Conservation (phyloP, 495 filamentous ascomycete species). For the Lepidopterella palustris region DNA sequence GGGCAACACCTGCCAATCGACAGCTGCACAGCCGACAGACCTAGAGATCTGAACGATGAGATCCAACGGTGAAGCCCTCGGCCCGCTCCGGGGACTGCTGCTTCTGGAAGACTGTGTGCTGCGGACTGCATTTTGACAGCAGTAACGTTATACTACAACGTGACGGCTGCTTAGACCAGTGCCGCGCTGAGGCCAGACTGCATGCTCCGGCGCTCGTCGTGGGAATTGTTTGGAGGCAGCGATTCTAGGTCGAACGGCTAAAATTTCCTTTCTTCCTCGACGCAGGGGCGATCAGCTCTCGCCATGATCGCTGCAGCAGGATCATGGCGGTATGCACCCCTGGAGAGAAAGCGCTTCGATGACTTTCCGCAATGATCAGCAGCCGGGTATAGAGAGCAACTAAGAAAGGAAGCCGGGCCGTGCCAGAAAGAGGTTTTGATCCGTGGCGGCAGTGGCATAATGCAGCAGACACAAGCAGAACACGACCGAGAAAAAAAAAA, state of each 20-base stretch:
- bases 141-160: conserved; percentile 20
- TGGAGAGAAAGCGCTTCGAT: conserved; percentile 9
- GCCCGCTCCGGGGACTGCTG: conserved; percentile 29
- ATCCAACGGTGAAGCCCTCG: conserved; percentile 28
- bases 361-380: conserved; percentile 26
- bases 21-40: conserved; percentile 8
- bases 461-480: conserved; percentile 2
- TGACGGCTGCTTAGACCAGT: conserved; percentile 11
- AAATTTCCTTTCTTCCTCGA: conserved; percentile 25
- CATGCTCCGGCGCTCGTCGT: background rate
- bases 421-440: conserved; percentile 21
- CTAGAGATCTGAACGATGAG: conserved; percentile 22
- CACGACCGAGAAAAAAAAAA: background rate
- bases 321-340: conserved; percentile 3
- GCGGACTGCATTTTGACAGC: conserved; percentile 16
- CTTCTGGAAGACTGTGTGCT: conserved; percentile 28
- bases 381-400: conserved; percentile 20
- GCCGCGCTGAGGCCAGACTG: conserved; percentile 8
- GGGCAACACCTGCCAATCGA: conserved; percentile 8
- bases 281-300: conserved; percentile 26
- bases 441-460: background rate
- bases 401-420: conserved; percentile 12
- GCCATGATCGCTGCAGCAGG: conserved; percentile 25
- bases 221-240: background rate
- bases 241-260: conserved; percentile 18